Evolutionary conservation across 2,329 filamentous ascomycete genomes (phyloP).

Genomic region (Scedosporium apiospermum): DNA sequence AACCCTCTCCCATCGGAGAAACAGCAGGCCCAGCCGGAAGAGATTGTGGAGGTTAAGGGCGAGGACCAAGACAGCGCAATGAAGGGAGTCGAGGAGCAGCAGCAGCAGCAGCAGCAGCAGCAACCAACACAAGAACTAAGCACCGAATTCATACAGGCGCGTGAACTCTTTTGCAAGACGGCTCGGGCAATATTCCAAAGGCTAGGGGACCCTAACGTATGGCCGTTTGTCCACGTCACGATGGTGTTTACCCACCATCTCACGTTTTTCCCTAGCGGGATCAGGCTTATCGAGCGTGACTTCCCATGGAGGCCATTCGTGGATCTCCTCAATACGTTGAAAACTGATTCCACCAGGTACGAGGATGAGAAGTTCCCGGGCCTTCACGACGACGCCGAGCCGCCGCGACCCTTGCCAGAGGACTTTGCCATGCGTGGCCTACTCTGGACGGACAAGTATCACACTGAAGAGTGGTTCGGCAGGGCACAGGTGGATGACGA

Average conservation of each 20-base stretch:
- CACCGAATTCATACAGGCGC: neutral
- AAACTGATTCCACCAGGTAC: neutral
- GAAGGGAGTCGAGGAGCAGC: neutral
- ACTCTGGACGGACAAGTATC: conserved; percentile 49
- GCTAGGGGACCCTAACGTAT: conserved; percentile 43
- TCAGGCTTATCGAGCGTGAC: conserved; percentile 29
- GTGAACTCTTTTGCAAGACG: neutral
- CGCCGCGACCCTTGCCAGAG: conserved; percentile 50
- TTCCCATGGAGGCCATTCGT: conserved; percentile 45
- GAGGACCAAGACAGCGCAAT: neutral
- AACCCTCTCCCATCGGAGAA: neutral
- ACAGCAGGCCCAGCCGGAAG: neutral
- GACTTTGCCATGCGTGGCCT: conserved; percentile 59
- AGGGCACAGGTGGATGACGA: conserved; percentile 55
- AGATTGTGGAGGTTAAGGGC: neutral
- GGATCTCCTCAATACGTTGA: conserved; percentile 27
- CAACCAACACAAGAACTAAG: neutral
- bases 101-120: neutral
- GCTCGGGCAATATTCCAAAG: neutral
- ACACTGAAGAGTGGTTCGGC: conserved; percentile 48
- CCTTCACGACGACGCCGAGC: conserved; percentile 8
- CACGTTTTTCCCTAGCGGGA: conserved; percentile 28
- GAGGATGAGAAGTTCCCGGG: neutral
- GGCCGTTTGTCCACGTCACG: conserved; percentile 53
- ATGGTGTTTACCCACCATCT: conserved; percentile 49